Evolutionary conservation across 768 basidiomycete genomes (phyloP), one percentile per base, ranked within the genome.

Genomic region (Suillus cothurnatus): DNA sequence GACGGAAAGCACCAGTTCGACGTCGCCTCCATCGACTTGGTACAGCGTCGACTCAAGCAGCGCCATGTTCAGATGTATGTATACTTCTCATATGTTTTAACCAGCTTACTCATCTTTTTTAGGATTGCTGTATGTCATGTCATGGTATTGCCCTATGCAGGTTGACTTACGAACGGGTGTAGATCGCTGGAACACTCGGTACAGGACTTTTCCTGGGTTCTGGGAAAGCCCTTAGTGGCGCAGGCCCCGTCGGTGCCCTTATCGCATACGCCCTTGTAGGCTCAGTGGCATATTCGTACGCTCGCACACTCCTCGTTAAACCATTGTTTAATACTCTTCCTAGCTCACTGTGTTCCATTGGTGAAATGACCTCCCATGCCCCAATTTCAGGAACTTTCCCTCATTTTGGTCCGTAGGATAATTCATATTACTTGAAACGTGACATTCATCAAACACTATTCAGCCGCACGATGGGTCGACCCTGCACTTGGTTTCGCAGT

Each of bases 311-410:
- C 41, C 39, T 19, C 12, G 21, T n/a, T 6, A 73, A 80, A 3
- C 72, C 28, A 17, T 28, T 19, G 8, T 56, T 34, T 43, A 59
- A 56, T 6, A 14, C 2, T 52, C 39, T 26, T 21, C 21, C 61
- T n/a, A 87, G 85, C 7, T 85, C 87, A 5, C 76, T 92, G 17
- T 88, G 89, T 69, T 84, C 87, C 3, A 73, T 92, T 17, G 90
- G 87, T 39, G 92, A 93, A 77, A 89, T 93, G 90, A 89, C 90
- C n/a, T 86, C 88, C 4, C 85, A 86, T 76, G 91, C 90, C 1
- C 91, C 91, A 2, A 86, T 92, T 57, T 89, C 91, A 4, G 92
- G 92, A 21, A 88, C 89, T 0, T 92, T 91, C 73, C 89, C 90
- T 23, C 89, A 91, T 75, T 92, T 84, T 73, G 87, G 86, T 85